phyloP scores from a whole-genome alignment of 2,329 filamentous ascomycete species.

The Aspergillus sp. region DNA sequence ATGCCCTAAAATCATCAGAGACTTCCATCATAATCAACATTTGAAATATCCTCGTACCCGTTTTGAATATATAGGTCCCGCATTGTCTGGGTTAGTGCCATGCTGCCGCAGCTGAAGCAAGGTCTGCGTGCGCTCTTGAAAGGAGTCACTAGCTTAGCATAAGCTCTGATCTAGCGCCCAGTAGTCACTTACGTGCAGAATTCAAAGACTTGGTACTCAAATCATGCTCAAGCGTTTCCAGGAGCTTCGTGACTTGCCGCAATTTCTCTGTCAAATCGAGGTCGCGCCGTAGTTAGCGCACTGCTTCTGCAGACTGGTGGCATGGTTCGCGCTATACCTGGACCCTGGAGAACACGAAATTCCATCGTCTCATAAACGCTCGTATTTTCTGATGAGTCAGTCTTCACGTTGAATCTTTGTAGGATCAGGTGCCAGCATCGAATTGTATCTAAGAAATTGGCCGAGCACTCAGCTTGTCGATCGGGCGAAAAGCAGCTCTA shows the following conservation, averaged over 20 bases:
- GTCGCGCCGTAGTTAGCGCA: not conserved
- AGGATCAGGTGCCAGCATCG: not conserved
- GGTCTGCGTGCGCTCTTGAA: conserved; percentile 45
- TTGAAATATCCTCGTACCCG: conserved; percentile 56
- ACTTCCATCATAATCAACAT: not conserved
- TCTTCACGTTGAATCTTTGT: not conserved
- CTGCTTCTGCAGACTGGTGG: not conserved
- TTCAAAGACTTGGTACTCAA: conserved; percentile 63
- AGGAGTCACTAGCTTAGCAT: conserved; percentile 5
- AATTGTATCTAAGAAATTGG: not conserved
- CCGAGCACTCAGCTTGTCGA: not conserved
- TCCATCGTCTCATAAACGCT: conserved; percentile 27
- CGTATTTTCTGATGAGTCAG: not conserved
- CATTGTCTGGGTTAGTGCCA: conserved; percentile 71
- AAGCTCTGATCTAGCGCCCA: not conserved
- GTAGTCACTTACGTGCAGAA: conserved; percentile 59
- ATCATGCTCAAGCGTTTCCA: conserved; percentile 67
- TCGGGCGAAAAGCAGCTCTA: conserved; percentile 3
- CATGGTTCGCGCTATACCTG: conserved; percentile 28
- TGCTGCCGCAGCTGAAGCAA: conserved; percentile 74
- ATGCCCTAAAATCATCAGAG: conserved; percentile 66
- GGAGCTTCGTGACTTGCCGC: conserved; percentile 67
- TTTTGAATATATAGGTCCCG: conserved; percentile 83
- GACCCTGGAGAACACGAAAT: conserved; percentile 29
- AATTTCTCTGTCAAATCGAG: conserved; percentile 62